Evolutionary conservation across 139 green algal species (phyloP).

Genomic region (Volvox reticuliferus): DNA sequence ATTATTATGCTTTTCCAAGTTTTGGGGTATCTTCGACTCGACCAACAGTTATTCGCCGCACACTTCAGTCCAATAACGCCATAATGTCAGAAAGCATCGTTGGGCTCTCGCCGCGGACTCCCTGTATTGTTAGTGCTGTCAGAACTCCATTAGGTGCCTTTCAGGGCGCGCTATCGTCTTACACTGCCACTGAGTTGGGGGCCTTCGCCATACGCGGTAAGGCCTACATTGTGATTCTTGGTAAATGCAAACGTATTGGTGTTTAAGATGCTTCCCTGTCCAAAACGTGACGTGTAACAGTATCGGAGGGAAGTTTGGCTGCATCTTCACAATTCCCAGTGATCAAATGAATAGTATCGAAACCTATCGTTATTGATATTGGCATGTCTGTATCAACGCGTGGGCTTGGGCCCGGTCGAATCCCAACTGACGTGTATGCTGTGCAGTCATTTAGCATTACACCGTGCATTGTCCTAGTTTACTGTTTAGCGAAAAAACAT

Average conservation of each 20-base stretch:
- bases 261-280: too few species aligned
- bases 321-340: too few species aligned
- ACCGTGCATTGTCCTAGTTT: too few species aligned
- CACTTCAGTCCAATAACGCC: neutral
- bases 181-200: slow-evolving; percentile 86
- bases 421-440: too few species aligned
- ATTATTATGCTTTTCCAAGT: neutral
- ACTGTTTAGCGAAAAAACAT: too few species aligned
- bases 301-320: too few species aligned
- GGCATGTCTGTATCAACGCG: too few species aligned
- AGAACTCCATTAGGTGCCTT: slow-evolving; percentile 85
- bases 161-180: slow-evolving; percentile 71
- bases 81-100: neutral
- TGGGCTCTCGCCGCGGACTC: slow-evolving; percentile 12
- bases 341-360: too few species aligned
- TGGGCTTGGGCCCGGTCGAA: too few species aligned
- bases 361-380: too few species aligned
- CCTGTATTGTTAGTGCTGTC: slow-evolving; percentile 75
- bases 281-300: too few species aligned
- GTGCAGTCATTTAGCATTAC: too few species aligned
- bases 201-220: slow-evolving; percentile 81
- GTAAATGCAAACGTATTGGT: neutral
- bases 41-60: neutral
- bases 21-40: neutral
- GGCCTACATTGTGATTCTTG: neutral